Evolutionary conservation across 345 rosid species (phyloP).

Genomic region (Salix caprea): DNA sequence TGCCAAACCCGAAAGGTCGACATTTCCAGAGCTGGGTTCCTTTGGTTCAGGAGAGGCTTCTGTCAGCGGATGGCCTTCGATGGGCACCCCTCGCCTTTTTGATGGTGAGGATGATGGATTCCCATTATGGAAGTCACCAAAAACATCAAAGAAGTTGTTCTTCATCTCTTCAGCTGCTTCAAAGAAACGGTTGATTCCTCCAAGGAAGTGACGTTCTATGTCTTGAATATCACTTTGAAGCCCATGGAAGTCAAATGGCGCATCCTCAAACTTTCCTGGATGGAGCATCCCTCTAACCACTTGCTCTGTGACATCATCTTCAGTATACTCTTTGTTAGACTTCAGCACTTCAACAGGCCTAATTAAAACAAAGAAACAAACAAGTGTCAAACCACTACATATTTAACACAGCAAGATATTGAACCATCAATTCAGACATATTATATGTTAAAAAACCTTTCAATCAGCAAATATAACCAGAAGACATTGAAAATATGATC

Average conservation of each 20-base stretch:
- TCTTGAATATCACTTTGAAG: slow-evolving; percentile 60
- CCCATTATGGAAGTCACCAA: slow-evolving; percentile 35
- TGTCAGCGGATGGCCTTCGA: slow-evolving; percentile 38
- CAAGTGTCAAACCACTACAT: neutral
- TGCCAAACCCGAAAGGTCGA: slow-evolving; percentile 60
- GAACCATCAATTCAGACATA: neutral
- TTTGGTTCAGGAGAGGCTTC: slow-evolving; percentile 28
- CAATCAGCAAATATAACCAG: neutral
- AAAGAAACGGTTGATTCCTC: slow-evolving; percentile 55
- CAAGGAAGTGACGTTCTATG: slow-evolving; percentile 54
- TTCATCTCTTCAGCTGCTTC: slow-evolving; percentile 70
- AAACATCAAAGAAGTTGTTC: slow-evolving; percentile 48
- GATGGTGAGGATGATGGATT: slow-evolving; percentile 33
- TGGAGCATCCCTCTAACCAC: slow-evolving; percentile 35
- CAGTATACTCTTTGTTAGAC: slow-evolving; percentile 78
- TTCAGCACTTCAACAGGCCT: slow-evolving; percentile 71
- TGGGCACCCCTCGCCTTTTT: slow-evolving; percentile 42
- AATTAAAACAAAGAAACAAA: slow-evolving; percentile 6
- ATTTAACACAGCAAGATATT: neutral
- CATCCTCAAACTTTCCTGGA: slow-evolving; percentile 27
- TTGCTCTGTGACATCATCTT: slow-evolving; percentile 78
- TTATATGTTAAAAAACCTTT: neutral
- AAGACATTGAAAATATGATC: neutral
- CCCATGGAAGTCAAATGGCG: slow-evolving; percentile 63
- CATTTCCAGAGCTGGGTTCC: slow-evolving; percentile 26